These are phyloP conservation scores for Penicillium verhagenii DNA, from an alignment of 495 filamentous ascomycete genomes.

Conservation along the genomic window DNA sequence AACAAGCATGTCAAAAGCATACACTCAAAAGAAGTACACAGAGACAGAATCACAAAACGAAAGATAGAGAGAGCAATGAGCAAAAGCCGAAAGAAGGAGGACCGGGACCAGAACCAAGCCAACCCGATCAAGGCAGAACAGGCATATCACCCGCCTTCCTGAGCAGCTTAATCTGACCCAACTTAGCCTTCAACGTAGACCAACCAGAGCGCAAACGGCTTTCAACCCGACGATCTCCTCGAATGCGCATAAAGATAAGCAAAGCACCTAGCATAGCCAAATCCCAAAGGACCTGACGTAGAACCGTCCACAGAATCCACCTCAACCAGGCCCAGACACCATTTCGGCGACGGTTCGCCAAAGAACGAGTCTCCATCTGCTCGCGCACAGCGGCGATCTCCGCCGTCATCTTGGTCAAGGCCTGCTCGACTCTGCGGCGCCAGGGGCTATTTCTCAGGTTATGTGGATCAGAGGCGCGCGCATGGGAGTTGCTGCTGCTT, in stretches of 20 bases:
- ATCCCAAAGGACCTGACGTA: conserved; percentile 75
- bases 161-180: conserved; percentile 46
- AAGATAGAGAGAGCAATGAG: background rate
- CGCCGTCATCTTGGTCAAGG: conserved; percentile 84
- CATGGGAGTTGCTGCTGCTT: conserved; percentile 9
- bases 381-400: conserved; percentile 93
- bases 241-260: conserved; percentile 74
- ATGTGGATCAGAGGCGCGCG: conserved; percentile 6
- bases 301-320: conserved; percentile 66
- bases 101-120: background rate
- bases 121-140: conserved; percentile 21
- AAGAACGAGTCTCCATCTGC: conserved; percentile 67
- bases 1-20: background rate
- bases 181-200: conserved; percentile 57
- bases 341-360: conserved; percentile 44
- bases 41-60: conserved; percentile 2
- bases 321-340: conserved; percentile 66
- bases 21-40: background rate
- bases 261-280: conserved; percentile 65
- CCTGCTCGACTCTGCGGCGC: conserved; percentile 80
- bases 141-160: conserved; percentile 24
- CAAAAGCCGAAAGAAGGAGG: no score
- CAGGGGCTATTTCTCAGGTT: conserved; percentile 50
- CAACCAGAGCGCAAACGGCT: conserved; percentile 67
- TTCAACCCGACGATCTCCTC: conserved; percentile 75